Conservation (phyloP, 139 green algal species). For the Raphidocelis subcapitata region DNA sequence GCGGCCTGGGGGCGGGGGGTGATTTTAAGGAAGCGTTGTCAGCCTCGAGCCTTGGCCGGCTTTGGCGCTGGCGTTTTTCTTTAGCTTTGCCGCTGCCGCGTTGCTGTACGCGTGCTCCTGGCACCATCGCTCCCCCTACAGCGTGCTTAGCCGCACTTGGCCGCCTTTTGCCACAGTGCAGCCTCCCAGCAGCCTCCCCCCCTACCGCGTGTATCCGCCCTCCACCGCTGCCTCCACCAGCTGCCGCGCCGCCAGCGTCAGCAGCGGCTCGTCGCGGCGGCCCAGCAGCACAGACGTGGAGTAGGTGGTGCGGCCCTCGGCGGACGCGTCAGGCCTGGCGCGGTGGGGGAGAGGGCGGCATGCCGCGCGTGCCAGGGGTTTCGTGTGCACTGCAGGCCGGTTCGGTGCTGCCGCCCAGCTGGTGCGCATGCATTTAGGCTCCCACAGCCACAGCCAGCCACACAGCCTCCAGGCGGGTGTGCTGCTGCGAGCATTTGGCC, state of each 20-base stretch:
- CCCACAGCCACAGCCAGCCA: too few relatives aligned
- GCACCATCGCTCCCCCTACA: too few relatives aligned
- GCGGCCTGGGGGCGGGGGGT: slow-evolving; percentile 21
- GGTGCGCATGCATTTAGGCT: too few relatives aligned
- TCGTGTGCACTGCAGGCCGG: too few relatives aligned
- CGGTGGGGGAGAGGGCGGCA: neutral
- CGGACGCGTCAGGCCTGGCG: slow-evolving; percentile 34
- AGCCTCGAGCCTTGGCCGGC: neutral
- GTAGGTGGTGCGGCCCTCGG: slow-evolving; percentile 48
- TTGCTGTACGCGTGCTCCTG: slow-evolving; percentile 10
- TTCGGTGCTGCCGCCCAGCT: too few relatives aligned
- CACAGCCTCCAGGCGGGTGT: too few relatives aligned
- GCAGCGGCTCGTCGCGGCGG: slow-evolving; percentile 39
- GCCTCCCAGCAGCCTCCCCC: too few relatives aligned
- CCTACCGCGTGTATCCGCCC: slow-evolving; percentile 10
- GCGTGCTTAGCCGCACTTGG: too few relatives aligned
- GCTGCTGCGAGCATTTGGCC: neutral
- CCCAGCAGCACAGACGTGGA: slow-evolving; percentile 39
- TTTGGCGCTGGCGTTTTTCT: neutral
- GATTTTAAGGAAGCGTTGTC: neutral
- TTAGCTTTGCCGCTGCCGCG: neutral
- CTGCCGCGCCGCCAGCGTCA: slow-evolving; percentile 39
- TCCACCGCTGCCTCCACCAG: slow-evolving; percentile 34
- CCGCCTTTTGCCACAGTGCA: too few relatives aligned
- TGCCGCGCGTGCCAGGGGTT: too few relatives aligned